Base-by-base conservation (phyloP, 208 protist species). In the Trypanosoma conorhini region DNA sequence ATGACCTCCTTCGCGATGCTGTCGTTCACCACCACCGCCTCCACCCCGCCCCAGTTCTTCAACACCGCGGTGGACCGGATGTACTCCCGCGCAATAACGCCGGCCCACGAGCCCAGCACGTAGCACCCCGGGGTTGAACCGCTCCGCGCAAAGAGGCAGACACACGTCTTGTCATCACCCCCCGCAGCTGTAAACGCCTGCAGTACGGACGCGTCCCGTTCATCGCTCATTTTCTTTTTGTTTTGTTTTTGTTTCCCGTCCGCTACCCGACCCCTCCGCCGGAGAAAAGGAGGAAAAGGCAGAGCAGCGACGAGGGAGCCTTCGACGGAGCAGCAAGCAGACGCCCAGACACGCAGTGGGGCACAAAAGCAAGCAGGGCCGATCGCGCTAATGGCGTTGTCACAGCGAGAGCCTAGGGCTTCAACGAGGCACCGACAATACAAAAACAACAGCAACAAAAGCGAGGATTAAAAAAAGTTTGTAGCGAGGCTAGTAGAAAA, bases 41-140 rank as follows among this genome's bases (percentile, higher is more conserved):
- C 80, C 13, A 94, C n/a, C 0, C 60, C 62, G 44, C 71, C 60
- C 89, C 92, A 96, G 61, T 83, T 79, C 77, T 89, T 92, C 31
- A 96, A 52, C 35, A 94, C 85, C 12, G 89, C 86, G 33, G 83
- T 77, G 42, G 89, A 95, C 76, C 93, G 94, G 76, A 95, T 89
- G 74, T 95, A 96, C 71, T 95, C 87, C 60, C 81, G 79, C 5
- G 92, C 92, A 40, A 85, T 80, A 48, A 86, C 74, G 21, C 58
- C 69, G 12, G 92, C 92, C 89, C 92, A 96, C 72, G 68, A 85
- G 48, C 89, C 92, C 17, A 96, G 77, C 17, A 93, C 84, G 66
- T 86, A 87, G 67, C 85, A 94, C 31, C 92, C 89, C 13, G 80
- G 74, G 30, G 72, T 77, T n/a, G 59, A 54, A 21, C 74, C 75